Evolutionary conservation across 2,329 filamentous ascomycete species (phyloP), one percentile per base, ranked within the genome.

Genomic region (Pyrenophora tritici-repentis): DNA sequence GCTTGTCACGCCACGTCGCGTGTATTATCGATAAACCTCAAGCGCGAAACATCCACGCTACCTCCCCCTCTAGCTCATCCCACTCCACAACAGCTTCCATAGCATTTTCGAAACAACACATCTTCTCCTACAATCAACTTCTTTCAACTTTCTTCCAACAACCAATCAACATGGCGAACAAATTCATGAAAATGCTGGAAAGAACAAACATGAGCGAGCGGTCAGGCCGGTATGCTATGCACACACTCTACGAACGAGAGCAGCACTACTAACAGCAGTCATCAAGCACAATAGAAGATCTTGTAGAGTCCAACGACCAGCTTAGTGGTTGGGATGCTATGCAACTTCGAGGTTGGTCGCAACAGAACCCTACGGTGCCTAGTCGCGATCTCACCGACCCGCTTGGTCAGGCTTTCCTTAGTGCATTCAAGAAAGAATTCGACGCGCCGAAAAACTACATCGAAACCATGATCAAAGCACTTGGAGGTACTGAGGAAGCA

Each of bases 291-390:
- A 14, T 59, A 29, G 40, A 47, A 12, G 54, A 59, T 20, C 44
- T 59, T 3, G 36, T 16, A 26, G 26, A 52, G 9, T 59, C 57
- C 8, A 20, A 46, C 18, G 55, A 57, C 17, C 48, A 55, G 14
- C 43, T 59, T 13, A 34, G 46, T 13, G 57, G 57, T 24, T 53
- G 53, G 50, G 57, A 59, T 12, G 57, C 37, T 13, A 54, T 59
- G 50, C 54, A 59, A 40, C 46, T 59, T n/a, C 49, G 57, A 14
- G 57, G 57, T 16, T 59, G 51, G 51, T 36, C 48, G 4, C 29
- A 45, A 3, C 16, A 47, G 20, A 47, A 47, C 16, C 48, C 54
- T n/a, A 43, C 53, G 3, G 36, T 44, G 2, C 51, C 57, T 1
- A 47, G 44, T n/a, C 56, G 54, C 24, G 53, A 59, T 44, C 46